These are phyloP conservation scores for Cucurbita argyrosperma DNA, from an alignment of 306 rosid genomes.

Conservation along the genomic window DNA sequence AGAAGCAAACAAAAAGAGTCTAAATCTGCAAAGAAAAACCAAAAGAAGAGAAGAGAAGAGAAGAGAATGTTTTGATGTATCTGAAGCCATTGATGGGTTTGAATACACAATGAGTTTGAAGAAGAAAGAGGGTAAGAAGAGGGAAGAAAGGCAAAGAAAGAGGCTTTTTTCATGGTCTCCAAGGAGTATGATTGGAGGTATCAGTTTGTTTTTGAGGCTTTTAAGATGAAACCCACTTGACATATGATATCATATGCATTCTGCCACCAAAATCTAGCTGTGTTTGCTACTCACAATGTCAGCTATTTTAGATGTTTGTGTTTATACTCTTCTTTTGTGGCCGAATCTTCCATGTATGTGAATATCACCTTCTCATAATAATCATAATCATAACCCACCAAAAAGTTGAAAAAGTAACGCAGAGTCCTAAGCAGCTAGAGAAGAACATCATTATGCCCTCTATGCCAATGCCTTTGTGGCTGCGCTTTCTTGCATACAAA, in stretches of 20 bases:
- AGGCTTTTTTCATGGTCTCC: slow-evolving; percentile 97
- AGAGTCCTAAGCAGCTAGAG: background rate
- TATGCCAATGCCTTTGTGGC: background rate
- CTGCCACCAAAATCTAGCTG: slow-evolving; percentile 32
- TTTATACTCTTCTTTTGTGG: slow-evolving; percentile 38
- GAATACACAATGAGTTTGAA: background rate
- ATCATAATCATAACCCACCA: no score
- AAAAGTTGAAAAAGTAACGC: background rate
- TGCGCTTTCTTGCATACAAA: background rate
- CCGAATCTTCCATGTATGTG: slow-evolving; percentile 54
- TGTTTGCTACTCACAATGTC: no score
- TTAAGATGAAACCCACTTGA: slow-evolving; percentile 36
- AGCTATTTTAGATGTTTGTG: background rate
- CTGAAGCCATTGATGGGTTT: background rate
- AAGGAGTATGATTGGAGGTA: slow-evolving; percentile 49
- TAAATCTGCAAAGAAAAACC: slow-evolving; percentile 14
- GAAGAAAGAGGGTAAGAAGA: background rate
- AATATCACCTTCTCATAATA: slow-evolving; percentile 12
- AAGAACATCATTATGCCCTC: background rate
- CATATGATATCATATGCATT: slow-evolving; percentile 11
- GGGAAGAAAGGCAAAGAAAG: slow-evolving; percentile 41
- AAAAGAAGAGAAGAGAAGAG: slow-evolving; percentile 7
- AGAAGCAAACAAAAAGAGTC: background rate
- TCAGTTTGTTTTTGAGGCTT: slow-evolving; percentile 31
- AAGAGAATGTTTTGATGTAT: background rate